These are phyloP conservation scores for Taphrina betulina DNA, from an alignment of 1,139 yeast genomes.

Conservation along the genomic window DNA sequence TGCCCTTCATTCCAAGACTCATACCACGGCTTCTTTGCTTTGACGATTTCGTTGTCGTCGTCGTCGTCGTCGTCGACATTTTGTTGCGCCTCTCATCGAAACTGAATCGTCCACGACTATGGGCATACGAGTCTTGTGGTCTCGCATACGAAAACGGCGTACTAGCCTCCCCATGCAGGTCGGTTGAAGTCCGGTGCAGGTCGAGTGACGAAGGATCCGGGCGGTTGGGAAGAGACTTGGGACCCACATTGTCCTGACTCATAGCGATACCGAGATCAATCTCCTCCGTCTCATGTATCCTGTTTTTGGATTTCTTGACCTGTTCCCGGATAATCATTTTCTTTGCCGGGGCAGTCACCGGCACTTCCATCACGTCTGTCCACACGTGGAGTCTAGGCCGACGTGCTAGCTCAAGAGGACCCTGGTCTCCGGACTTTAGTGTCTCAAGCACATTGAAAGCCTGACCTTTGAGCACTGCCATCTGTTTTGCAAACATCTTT, in stretches of 20 bases:
- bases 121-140: conserved; percentile 8
- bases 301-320: conserved; percentile 39
- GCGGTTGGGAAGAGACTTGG: background rate
- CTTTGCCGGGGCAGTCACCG: conserved; percentile 44
- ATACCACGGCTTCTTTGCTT: conserved; percentile 26
- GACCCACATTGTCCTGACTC: conserved; percentile 19
- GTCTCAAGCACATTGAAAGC: conserved; percentile 74
- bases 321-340: no score
- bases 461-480: conserved; percentile 74
- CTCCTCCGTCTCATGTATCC: conserved; percentile 17
- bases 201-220: background rate
- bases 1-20: conserved; percentile 24
- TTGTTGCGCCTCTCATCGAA: conserved; percentile 2
- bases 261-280: conserved; percentile 22
- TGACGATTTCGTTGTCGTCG: background rate
- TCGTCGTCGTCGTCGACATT: background rate
- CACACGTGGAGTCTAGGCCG: conserved; percentile 29
- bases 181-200: background rate
- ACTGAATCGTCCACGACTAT: conserved; percentile 6
- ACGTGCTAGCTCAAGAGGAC: conserved; percentile 58
- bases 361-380: conserved; percentile 53
- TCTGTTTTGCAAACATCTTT: conserved; percentile 66
- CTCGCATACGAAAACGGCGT: background rate
- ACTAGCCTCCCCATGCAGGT: no score
- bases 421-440: conserved; percentile 57